Conservation (phyloP, 208 protist species). For the Porcisia hertigi region DNA sequence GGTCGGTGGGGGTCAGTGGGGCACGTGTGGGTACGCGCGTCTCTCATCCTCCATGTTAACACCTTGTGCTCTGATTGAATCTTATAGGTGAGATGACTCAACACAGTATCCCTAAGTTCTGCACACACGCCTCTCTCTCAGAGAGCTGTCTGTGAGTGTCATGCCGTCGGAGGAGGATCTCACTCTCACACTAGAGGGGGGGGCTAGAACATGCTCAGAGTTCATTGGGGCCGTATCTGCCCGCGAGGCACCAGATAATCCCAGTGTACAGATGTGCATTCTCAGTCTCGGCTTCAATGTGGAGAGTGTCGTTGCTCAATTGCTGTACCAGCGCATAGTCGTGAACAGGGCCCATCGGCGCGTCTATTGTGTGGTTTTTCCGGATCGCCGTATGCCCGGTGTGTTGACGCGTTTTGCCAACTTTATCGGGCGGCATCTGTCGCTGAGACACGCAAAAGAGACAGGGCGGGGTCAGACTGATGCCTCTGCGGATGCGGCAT, state of each 20-base stretch:
- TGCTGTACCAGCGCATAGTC: conserved; percentile 23
- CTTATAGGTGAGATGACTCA: not conserved
- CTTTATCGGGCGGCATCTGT: conserved; percentile 39
- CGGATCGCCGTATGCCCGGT: conserved; percentile 87
- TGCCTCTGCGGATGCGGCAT: not conserved
- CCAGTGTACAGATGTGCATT: conserved; percentile 68
- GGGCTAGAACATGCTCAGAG: conserved; percentile 21
- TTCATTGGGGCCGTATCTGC: conserved; percentile 45
- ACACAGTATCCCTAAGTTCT: not conserved
- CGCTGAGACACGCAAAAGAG: not conserved
- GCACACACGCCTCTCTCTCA: not conserved
- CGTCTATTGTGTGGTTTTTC: conserved; percentile 90
- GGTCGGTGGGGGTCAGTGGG: not conserved
- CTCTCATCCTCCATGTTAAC: not conserved
- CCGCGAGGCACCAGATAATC: conserved; percentile 36
- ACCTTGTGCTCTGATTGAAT: not conserved
- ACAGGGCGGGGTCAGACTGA: not conserved
- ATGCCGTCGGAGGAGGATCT: not conserved
- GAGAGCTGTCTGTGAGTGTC: not conserved
- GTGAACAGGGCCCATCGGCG: conserved; percentile 13
- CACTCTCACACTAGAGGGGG: not conserved
- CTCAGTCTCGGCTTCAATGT: conserved; percentile 65
- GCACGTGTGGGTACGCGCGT: not conserved
- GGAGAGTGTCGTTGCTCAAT: conserved; percentile 45
- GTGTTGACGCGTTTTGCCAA: conserved; percentile 87